These are phyloP conservation scores for Rhytidiadelphus loreus DNA, from an alignment of 225 moss, liverwort and hornwort species.

Conservation along the genomic window DNA sequence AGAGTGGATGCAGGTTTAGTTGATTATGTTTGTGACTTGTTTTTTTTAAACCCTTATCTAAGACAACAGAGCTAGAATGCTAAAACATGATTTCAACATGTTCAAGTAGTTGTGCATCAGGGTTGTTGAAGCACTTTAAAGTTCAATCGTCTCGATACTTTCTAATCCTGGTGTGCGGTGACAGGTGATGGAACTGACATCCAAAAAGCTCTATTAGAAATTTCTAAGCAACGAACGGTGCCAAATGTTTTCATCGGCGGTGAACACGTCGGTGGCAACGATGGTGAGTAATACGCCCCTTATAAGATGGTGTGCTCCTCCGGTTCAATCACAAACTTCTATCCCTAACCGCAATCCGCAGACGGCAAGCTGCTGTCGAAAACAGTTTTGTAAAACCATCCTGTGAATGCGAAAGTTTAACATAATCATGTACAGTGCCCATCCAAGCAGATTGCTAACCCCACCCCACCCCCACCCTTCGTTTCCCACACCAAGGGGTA, in stretches of 20 bases:
- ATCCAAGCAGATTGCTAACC: neutral
- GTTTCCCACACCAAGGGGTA: neutral
- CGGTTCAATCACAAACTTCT: neutral
- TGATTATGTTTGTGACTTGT: neutral
- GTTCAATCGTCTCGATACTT: neutral
- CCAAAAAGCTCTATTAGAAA: slow-evolving; percentile 13
- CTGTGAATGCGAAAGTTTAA: neutral
- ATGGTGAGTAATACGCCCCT: slow-evolving; percentile 8
- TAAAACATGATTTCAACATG: neutral
- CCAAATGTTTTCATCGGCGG: slow-evolving; percentile 37
- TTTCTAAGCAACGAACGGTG: slow-evolving; percentile 33
- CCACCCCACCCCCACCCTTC: neutral
- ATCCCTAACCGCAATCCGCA: too few relatives aligned
- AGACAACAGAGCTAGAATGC: neutral
- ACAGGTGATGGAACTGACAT: slow-evolving; percentile 28
- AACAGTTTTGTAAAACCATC: neutral
- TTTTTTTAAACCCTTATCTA: neutral
- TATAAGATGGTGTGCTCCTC: neutral
- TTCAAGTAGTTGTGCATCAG: neutral
- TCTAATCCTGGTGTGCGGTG: neutral
- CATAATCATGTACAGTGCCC: neutral
- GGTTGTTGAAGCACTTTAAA: neutral
- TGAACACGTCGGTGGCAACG: slow-evolving; percentile 34
- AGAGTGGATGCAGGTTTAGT: neutral
- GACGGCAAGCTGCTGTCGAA: neutral